Evolutionary conservation across 768 basidiomycete species (phyloP).

Genomic region (Suillus brevipes): DNA sequence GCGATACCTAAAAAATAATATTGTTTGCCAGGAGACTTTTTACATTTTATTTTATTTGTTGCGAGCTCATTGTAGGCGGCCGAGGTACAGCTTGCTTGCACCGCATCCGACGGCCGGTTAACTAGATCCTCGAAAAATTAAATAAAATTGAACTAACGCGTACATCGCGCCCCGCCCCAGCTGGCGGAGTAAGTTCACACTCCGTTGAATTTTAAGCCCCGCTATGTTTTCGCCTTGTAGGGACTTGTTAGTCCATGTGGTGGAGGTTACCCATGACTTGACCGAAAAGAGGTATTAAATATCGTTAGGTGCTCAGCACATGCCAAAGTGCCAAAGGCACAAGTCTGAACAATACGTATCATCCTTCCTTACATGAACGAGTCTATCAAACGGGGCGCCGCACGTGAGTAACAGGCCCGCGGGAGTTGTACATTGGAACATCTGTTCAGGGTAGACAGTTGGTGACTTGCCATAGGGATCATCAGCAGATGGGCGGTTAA

Average conservation of each 20-base stretch:
- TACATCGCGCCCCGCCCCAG: not conserved
- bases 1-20: not conserved
- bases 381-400: conserved; percentile 7
- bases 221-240: not conserved
- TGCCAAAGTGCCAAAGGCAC: conserved; percentile 7
- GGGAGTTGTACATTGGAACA: conserved; percentile 1
- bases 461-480: conserved; percentile 2
- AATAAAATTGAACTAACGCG: not conserved
- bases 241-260: conserved; percentile 2
- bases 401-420: conserved; percentile 5
- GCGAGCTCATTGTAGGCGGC: conserved; percentile 6
- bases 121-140: not conserved
- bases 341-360: not conserved
- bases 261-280: not conserved
- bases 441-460: not conserved
- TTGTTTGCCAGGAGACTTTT: not conserved
- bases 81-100: not conserved
- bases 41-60: not conserved
- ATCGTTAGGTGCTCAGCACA: conserved; percentile 1
- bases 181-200: not conserved
- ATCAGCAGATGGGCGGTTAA: not conserved
- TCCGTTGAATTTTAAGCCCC: not conserved
- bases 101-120: not conserved
- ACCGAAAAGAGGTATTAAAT: conserved; percentile 2
- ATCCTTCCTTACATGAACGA: conserved; percentile 3